Conservation (phyloP, 202 grass and related monocot genomes). For the Carex sylvatica region DNA sequence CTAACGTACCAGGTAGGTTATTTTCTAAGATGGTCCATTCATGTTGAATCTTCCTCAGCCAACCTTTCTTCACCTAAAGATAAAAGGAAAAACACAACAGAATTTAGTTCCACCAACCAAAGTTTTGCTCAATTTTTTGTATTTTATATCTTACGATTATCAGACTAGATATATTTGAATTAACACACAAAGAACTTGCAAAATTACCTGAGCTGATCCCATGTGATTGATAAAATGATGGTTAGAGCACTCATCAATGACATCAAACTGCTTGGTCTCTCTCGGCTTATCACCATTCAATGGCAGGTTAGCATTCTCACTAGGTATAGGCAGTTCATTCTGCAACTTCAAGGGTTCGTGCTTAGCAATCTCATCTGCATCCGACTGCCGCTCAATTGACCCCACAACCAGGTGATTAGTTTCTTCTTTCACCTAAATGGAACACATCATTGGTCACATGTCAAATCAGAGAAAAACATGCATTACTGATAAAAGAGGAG, state of each 20-base stretch:
- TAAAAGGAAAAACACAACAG: conserved; percentile 30
- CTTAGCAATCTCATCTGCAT: conserved; percentile 32
- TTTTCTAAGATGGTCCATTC: conserved; percentile 86
- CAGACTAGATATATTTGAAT: too few species aligned
- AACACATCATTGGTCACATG: conserved; percentile 27
- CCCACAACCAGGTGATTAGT: conserved; percentile 53
- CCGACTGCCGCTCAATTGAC: conserved; percentile 37
- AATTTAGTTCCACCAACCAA: background rate
- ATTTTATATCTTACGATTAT: background rate
- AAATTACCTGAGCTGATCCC: conserved; percentile 45
- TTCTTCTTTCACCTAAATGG: conserved; percentile 46
- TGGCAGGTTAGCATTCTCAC: conserved; percentile 33
- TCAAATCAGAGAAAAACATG: background rate
- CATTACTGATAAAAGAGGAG: background rate
- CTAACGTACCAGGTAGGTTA: conserved; percentile 59
- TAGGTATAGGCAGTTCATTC: conserved; percentile 33
- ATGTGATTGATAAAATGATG: conserved; percentile 73
- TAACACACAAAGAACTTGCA: background rate
- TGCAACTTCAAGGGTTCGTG: conserved; percentile 29
- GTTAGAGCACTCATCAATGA: conserved; percentile 65
- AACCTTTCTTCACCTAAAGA: conserved; percentile 72
- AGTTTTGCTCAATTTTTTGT: background rate
- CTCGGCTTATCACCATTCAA: conserved; percentile 38
- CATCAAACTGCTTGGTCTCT: conserved; percentile 64
- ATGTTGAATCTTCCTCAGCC: conserved; percentile 82